These are phyloP conservation scores for Puccinia horiana DNA, from an alignment of 1,284 basidiomycete genomes.

Conservation along the genomic window DNA sequence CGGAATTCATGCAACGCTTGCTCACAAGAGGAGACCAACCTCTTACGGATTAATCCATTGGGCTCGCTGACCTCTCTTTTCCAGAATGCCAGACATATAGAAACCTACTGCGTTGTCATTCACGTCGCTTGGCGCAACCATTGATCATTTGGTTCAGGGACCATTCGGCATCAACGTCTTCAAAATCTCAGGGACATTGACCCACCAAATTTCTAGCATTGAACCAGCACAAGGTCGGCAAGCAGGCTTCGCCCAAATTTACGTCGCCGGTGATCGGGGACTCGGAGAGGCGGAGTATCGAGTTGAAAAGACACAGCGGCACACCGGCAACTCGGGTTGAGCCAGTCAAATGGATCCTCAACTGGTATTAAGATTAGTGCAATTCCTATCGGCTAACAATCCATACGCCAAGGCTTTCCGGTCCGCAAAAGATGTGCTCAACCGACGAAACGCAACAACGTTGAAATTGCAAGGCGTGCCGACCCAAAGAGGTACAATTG, in stretches of 20 bases:
- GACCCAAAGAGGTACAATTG: background rate
- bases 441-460: too few species aligned
- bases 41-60: too few species aligned
- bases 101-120: background rate
- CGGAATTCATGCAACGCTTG: too few species aligned
- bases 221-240: background rate
- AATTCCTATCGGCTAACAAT: too few species aligned
- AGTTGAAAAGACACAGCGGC: too few species aligned
- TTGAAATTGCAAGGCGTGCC: background rate
- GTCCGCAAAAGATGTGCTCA: background rate
- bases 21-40: too few species aligned
- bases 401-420: background rate
- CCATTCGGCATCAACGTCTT: background rate
- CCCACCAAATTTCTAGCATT: background rate
- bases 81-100: background rate
- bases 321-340: too few species aligned
- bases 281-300: too few species aligned
- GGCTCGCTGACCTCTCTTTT: too few species aligned
- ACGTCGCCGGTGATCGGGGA: background rate
- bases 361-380: too few species aligned
- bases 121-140: background rate
- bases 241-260: conserved; percentile 18
- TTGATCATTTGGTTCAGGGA: background rate
- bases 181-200: background rate
- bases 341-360: too few species aligned